Evolutionary conservation across 306 rosid genomes (phyloP), one percentile per base, ranked within the genome.

Genomic region (Amphicarpaea edgeworthii): DNA sequence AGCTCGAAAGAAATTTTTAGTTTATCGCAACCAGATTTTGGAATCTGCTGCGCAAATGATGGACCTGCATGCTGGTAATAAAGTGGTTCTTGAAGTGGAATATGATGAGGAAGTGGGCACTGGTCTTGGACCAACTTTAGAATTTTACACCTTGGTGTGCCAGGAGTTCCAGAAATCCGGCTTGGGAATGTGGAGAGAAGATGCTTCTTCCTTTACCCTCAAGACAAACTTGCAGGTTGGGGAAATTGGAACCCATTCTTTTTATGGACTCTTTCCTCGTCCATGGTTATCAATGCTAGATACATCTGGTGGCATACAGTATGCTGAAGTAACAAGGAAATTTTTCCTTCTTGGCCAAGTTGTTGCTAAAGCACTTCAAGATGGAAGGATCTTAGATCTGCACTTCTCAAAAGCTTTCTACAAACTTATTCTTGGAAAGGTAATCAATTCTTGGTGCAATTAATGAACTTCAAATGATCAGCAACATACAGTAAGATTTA

Each of bases 121-220:
- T 70, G 99, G 99, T 77, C 97, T 93, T 77, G 99, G 99, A 69
- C 99, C 98, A 8, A 96, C 99, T 26, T 85, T 96, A 86, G 99
- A 96, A 83, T 96, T 96, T 75, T 96, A 92, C 79, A 92, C 99
- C 73, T 85, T 96, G 83, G 96, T 93, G 42, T 84, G 99, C 74
- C 98, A 84, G 10, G 99, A 90, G 84, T 85, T 96, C 79, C 96
- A 96, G 83, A 96, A 89, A 80, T 78, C 79, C 68, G 97, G 91
- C 50, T 75, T 90, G 64, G 96, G 89, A 72, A 89, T 93, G 97
- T 96, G 99, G 99, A 90, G 97, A 76, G 94, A 77, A 70, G 93
- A 89, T 82, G 59, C 58, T 65, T 80, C 77, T 79, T 81, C 86
- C 51, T 79, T 68, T 62, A 30, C 73, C 43, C 67, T 81, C 23